Evolutionary conservation across 345 rosid species (phyloP).

Genomic region (Salix viminalis): DNA sequence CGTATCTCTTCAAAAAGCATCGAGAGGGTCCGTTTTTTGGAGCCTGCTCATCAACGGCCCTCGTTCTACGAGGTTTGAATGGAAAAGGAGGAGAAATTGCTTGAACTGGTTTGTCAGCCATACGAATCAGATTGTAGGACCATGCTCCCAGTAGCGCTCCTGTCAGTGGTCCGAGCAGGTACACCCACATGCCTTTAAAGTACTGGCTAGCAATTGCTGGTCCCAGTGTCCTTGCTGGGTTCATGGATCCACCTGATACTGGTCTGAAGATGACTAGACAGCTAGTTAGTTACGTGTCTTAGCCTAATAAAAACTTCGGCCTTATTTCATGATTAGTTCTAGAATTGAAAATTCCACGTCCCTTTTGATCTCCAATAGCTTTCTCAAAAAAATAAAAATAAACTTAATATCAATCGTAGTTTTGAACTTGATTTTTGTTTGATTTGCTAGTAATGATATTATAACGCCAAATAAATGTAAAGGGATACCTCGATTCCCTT

Average conservation of each 20-base stretch:
- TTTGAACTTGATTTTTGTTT: no score
- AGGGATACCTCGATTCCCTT: no score
- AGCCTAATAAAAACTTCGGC: not conserved
- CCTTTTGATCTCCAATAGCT: no score
- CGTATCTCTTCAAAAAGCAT: not conserved
- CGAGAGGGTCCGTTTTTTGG: slow-evolving; percentile 13
- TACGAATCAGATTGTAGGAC: slow-evolving; percentile 36
- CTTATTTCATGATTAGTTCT: not conserved
- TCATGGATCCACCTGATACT: slow-evolving; percentile 55
- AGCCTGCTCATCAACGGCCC: slow-evolving; percentile 12
- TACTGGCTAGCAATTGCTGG: slow-evolving; percentile 46
- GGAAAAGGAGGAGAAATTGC: slow-evolving; percentile 28
- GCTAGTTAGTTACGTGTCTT: not conserved
- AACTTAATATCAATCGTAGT: no score
- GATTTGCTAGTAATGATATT: no score
- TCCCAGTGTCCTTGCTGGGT: slow-evolving; percentile 54
- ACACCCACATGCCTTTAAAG: slow-evolving; percentile 50
- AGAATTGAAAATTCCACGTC: no score
- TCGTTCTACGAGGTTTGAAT: slow-evolving; percentile 19
- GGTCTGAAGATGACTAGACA: slow-evolving; percentile 35
- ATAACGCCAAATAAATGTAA: no score
- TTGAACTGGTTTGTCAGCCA: slow-evolving; percentile 17
- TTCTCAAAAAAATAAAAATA: no score
- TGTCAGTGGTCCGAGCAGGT: slow-evolving; percentile 40
- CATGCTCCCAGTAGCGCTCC: slow-evolving; percentile 45